Evolutionary conservation across 176 grass and related monocot species (phyloP).

Genomic region (Musa acuminata): DNA sequence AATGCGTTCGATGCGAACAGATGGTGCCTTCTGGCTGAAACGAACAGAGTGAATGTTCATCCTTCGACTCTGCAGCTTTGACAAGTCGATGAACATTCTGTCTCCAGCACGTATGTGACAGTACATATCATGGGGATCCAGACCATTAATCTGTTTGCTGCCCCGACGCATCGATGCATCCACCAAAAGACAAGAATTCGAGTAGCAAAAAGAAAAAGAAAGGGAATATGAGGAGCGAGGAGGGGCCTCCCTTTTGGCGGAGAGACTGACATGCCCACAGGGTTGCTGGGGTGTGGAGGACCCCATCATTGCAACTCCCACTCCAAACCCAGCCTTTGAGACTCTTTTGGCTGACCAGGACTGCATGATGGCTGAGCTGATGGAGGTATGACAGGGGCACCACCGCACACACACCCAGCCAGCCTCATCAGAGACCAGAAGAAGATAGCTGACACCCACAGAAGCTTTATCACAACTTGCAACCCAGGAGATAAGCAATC

Average conservation of each 20-base stretch:
- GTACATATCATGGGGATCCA: too few relatives aligned
- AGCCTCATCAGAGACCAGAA: neutral
- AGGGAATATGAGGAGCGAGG: neutral
- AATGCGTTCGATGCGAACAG: too few relatives aligned
- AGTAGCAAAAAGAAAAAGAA: neutral
- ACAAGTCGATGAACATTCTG: too few relatives aligned
- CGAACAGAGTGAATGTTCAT: too few relatives aligned
- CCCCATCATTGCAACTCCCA: slow-evolving; percentile 12
- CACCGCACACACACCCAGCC: neutral
- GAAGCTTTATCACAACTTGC: slow-evolving; percentile 1
- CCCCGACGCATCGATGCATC: neutral
- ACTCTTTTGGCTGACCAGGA: neutral
- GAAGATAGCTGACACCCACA: neutral
- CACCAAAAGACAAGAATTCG: neutral
- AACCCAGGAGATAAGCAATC: slow-evolving; percentile 2
- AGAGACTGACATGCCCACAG: slow-evolving; percentile 5
- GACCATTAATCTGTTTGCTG: too few relatives aligned
- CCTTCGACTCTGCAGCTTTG: too few relatives aligned
- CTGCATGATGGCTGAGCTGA: neutral
- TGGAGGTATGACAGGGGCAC: neutral
- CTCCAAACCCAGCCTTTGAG: neutral
- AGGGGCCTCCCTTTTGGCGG: neutral
- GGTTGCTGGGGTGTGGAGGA: neutral
- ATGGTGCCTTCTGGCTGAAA: too few relatives aligned
- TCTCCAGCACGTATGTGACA: too few relatives aligned